These are phyloP conservation scores for Paspalum vaginatum DNA, from an alignment of 176 grass and related monocot genomes.

Conservation along the genomic window DNA sequence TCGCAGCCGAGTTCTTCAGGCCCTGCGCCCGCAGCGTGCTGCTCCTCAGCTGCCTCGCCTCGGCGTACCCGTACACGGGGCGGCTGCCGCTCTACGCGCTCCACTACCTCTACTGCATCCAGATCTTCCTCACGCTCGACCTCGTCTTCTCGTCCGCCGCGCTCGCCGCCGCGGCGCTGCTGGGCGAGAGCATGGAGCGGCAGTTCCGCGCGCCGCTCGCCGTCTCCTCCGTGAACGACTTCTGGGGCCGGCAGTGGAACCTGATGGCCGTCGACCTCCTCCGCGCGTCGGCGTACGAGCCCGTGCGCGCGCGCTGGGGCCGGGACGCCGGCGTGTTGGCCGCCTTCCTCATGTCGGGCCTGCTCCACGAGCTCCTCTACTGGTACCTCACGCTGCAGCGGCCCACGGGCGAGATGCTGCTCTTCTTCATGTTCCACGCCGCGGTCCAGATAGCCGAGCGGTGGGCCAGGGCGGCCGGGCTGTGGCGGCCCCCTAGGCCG, in stretches of 20 bases:
- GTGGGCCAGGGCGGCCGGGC: slow-evolving; percentile 40
- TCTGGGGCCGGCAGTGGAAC: slow-evolving; percentile 88
- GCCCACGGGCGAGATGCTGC: slow-evolving; percentile 61
- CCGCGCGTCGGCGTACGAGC: slow-evolving; percentile 58
- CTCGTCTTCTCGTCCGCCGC: slow-evolving; percentile 54
- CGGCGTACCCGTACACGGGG: slow-evolving; percentile 46
- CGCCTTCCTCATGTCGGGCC: slow-evolving; percentile 69
- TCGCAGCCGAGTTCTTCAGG: slow-evolving; percentile 28
- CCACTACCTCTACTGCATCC: slow-evolving; percentile 62
- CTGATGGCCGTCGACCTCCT: slow-evolving; percentile 79
- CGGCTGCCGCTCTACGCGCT: slow-evolving; percentile 47
- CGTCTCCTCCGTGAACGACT: slow-evolving; percentile 46
- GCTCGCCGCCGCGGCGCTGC: slow-evolving; percentile 27
- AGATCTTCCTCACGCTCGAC: slow-evolving; percentile 70
- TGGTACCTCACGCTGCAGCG: slow-evolving; percentile 62
- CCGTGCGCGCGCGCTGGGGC: slow-evolving; percentile 58
- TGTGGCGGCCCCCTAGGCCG: slow-evolving; percentile 51
- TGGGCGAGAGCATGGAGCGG: slow-evolving; percentile 53
- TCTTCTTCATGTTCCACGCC: slow-evolving; percentile 69
- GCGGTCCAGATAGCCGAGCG: slow-evolving; percentile 55
- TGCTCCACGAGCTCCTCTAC: slow-evolving; percentile 79
- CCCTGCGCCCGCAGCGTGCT: slow-evolving; percentile 46
- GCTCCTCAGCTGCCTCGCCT: slow-evolving; percentile 54
- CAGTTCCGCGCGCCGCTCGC: slow-evolving; percentile 70
- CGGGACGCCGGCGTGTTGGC: slow-evolving; percentile 62